phyloP scores from a whole-genome alignment of 768 basidiomycete genomes.

The Galerina sulciceps region DNA sequence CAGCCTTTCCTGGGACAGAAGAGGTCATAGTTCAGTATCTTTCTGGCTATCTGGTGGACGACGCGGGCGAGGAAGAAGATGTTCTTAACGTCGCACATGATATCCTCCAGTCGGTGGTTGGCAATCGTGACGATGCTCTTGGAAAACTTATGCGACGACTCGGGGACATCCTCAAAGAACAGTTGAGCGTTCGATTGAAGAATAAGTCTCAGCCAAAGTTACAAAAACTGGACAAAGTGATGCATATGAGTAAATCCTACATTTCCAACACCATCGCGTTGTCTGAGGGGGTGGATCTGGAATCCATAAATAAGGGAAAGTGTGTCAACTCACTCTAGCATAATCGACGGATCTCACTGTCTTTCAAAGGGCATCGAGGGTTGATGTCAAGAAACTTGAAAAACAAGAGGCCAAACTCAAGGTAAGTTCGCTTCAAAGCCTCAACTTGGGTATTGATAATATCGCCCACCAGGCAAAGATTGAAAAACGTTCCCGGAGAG shows the following conservation, averaged over 20 bases:
- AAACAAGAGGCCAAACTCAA: conserved; percentile 97
- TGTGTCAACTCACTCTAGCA: conserved; percentile 37
- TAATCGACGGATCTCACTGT: conserved; percentile 11
- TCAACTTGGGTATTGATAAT: conserved; percentile 1
- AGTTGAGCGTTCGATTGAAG: conserved; percentile 59
- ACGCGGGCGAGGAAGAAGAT: conserved; percentile 88
- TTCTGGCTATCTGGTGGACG: conserved; percentile 86
- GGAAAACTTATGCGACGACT: conserved; percentile 72
- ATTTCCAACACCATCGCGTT: conserved; percentile 83
- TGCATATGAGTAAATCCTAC: conserved; percentile 85
- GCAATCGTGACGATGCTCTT: conserved; percentile 58
- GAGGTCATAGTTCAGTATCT: conserved; percentile 88
- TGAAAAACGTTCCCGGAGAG: conserved; percentile 89
- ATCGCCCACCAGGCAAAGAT: conserved; percentile 76
- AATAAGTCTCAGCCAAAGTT: conserved; percentile 67
- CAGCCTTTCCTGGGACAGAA: conserved; percentile 74
- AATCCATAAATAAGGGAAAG: conserved; percentile 95
- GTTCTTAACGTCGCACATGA: conserved; percentile 76
- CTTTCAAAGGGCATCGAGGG: conserved; percentile 74
- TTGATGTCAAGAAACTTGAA: conserved; percentile 94
- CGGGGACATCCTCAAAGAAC: conserved; percentile 65
- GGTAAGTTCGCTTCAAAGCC: conserved; percentile 38
- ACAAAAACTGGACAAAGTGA: conserved; percentile 80
- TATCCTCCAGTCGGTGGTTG: conserved; percentile 78
- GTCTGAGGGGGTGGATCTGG: conserved; percentile 84